Conservation (phyloP, 345 rosid genomes). For the Nasturtium officinale region DNA sequence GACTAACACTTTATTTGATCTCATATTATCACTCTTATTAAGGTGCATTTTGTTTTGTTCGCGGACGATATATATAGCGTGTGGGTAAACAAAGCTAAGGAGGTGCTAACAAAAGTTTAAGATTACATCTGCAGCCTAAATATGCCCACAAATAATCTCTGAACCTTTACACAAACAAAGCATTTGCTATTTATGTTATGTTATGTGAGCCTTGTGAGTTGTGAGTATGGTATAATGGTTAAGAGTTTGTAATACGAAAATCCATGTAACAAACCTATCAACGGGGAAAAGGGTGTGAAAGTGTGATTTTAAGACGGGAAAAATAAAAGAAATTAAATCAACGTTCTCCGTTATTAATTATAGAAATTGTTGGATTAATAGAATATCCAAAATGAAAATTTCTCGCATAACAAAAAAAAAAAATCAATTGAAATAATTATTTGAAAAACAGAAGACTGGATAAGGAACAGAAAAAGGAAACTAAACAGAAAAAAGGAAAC, state of each 20-base stretch:
- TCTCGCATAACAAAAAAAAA: no score
- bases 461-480: not conserved
- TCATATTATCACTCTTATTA: slow-evolving; percentile 29
- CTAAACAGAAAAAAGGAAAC: no score
- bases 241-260: no score
- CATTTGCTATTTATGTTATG: slow-evolving; percentile 15
- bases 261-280: no score
- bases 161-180: not conserved
- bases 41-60: slow-evolving; percentile 87
- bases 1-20: slow-evolving; percentile 3
- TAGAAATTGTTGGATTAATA: no score
- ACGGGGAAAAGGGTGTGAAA: no score
- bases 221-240: not conserved
- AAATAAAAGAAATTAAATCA: no score
- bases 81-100: slow-evolving; percentile 77
- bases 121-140: slow-evolving; percentile 51
- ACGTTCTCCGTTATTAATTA: no score
- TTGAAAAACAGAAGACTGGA: not conserved
- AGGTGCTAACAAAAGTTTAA: slow-evolving; percentile 67
- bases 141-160: no score
- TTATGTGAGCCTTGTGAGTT: not conserved
- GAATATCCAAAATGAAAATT: no score
- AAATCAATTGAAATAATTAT: no score
- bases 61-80: slow-evolving; percentile 54
- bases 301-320: no score